Base-by-base conservation (phyloP, 192 early-diverging fungal genomes). In the Lobosporangium transversale region DNA sequence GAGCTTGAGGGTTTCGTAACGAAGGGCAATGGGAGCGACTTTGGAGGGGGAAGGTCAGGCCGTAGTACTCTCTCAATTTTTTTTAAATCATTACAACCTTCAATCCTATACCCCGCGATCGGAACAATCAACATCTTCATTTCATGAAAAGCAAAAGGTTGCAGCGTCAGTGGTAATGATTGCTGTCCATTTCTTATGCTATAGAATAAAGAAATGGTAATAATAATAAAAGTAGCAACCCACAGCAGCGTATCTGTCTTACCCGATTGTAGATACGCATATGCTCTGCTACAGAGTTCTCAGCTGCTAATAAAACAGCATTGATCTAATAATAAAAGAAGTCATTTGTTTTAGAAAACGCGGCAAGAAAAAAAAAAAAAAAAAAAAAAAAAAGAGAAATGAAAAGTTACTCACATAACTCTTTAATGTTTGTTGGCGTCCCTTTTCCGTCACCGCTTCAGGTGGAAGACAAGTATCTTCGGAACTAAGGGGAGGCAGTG, bases 341-440 rank as follows among this genome's bases (percentile, higher is more conserved):
- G n/a, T n/a, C n/a, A n/a, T n/a, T n/a, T n/a, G n/a, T n/a, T n/a
- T n/a, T n/a, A n/a, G 51, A 27, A 21, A 10, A 1, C n/a, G 51
- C 7, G 11, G 27, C 30, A 11, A 30, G 1, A 4, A 53, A 12
- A 31, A 30, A 24, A 30, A 53, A 53, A 17, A 53, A 26, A 26
- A 30, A 0, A 35, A 54, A 33, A n/a, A n/a, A n/a, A n/a, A n/a
- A n/a, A n/a, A n/a, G n/a, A n/a, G n/a, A n/a, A n/a, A n/a, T n/a
- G n/a, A n/a, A n/a, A n/a, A n/a, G n/a, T n/a, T n/a, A 48, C 73
- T 58, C 52, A 76, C 73, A 52, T 76, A 67, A 40, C 58, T 48
- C 14, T 33, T 54, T 5, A 76, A 43, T 1, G 30, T 29, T n/a
- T 26, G 23, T 17, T 50, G 49, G 15, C 63, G 57, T 40, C 56